Conservation (phyloP, 768 basidiomycete genomes). For the Roridomyces roridus region DNA sequence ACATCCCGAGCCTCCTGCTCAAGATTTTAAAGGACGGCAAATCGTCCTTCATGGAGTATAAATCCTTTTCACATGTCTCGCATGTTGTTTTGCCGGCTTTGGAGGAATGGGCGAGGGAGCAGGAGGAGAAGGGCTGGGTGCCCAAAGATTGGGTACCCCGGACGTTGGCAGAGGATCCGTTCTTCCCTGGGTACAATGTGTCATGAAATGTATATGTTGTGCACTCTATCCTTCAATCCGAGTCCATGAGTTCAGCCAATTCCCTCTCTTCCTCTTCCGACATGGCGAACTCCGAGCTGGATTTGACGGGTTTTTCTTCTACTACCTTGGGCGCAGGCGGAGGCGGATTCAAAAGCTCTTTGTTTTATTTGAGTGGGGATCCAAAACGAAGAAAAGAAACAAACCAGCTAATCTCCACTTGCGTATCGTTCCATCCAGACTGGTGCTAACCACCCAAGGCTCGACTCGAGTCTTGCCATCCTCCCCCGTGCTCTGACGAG, state of each 20-base stretch:
- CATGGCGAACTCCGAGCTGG: conserved; percentile 46
- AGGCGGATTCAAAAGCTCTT: conserved; percentile 48
- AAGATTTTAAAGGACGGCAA: conserved; percentile 50
- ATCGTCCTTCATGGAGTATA: conserved; percentile 47
- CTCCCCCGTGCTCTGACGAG: conserved; percentile 50
- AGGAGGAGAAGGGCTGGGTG: conserved; percentile 52
- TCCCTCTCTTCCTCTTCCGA: conserved; percentile 93
- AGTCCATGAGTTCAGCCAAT: conserved; percentile 73
- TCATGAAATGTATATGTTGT: background rate
- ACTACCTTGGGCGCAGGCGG: conserved; percentile 7
- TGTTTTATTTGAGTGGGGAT: background rate
- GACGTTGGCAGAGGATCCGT: conserved; percentile 57
- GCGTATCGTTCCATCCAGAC: conserved; percentile 87
- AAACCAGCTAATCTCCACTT: conserved; percentile 81
- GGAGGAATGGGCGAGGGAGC: conserved; percentile 52
- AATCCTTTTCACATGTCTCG: conserved; percentile 46
- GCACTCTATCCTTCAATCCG: conserved; percentile 28
- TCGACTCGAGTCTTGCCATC: conserved; percentile 61
- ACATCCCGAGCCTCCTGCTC: conserved; percentile 52
- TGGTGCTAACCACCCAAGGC: conserved; percentile 83
- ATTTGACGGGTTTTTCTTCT: conserved; percentile 14
- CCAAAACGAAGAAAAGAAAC: conserved; percentile 9
- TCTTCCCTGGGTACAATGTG: conserved; percentile 51
- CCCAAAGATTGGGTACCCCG: conserved; percentile 54
- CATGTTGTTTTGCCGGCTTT: conserved; percentile 54